Evolutionary conservation across 805 yeast genomes (phyloP).

Genomic region (Sugiyamaella chiloensis): DNA sequence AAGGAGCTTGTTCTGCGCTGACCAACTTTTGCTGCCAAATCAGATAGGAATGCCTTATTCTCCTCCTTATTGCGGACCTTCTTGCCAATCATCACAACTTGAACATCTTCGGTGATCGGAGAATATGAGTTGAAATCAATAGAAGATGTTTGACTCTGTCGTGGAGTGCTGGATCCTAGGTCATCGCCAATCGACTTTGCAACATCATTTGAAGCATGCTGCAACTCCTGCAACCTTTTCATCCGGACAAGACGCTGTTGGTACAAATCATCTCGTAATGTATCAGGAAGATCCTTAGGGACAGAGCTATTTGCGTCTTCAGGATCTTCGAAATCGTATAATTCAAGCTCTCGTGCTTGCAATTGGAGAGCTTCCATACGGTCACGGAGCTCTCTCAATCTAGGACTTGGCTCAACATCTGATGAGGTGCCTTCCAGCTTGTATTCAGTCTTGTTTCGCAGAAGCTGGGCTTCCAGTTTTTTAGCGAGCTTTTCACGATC

Average conservation of each 20-base stretch:
- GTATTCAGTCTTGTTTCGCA: conserved; percentile 38
- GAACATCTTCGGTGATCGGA: conserved; percentile 26
- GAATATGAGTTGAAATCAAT: conserved; percentile 11
- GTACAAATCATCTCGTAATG: conserved; percentile 36
- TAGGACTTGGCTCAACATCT: conserved; percentile 70
- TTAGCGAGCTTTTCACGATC: conserved; percentile 32
- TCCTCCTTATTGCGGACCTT: not conserved
- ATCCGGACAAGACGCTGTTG: conserved; percentile 59
- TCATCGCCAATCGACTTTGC: conserved; percentile 38
- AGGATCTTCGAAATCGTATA: conserved; percentile 75
- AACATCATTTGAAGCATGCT: conserved; percentile 60
- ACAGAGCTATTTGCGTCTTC: conserved; percentile 52
- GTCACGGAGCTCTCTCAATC: conserved; percentile 70
- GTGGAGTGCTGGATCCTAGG: not conserved
- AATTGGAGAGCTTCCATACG: conserved; percentile 81
- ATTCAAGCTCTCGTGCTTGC: conserved; percentile 82
- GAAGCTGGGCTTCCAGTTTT: conserved; percentile 32
- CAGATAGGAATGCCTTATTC: conserved; percentile 11
- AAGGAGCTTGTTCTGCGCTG: not conserved
- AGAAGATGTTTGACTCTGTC: conserved; percentile 1
- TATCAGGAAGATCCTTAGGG: conserved; percentile 7
- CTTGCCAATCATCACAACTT: conserved; percentile 26
- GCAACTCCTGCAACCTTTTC: conserved; percentile 69
- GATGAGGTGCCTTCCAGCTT: conserved; percentile 38
- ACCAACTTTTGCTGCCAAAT: conserved; percentile 12